Percentiles rank a stretch among this genome's conserved stretches.
These are phyloP conservation scores for Capsicum rhomboideum DNA, from an alignment of 257 asterid species.

Conservation along the genomic window DNA sequence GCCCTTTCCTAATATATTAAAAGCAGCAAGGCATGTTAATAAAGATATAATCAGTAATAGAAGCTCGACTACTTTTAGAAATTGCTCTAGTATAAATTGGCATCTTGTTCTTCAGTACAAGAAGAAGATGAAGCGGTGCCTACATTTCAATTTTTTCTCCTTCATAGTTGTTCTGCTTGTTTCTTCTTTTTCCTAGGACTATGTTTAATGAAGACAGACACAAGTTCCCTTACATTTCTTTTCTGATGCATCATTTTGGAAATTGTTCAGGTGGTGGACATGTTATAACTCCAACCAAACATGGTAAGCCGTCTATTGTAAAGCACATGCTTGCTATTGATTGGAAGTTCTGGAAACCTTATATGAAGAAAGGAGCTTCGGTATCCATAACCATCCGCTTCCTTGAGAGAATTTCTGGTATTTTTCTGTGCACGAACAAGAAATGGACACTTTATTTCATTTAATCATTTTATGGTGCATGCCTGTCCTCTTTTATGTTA, in stretches of 20 bases:
- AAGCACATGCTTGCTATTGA: slow-evolving; percentile 84
- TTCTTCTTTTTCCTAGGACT: not conserved
- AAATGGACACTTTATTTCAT: too few relatives aligned
- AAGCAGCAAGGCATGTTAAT: too few relatives aligned
- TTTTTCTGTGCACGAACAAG: not conserved
- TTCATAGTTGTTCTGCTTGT: too few relatives aligned
- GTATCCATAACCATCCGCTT: slow-evolving; percentile 67
- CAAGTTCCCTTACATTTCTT: not conserved
- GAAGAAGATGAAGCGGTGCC: too few relatives aligned
- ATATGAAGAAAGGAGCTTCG: slow-evolving; percentile 47
- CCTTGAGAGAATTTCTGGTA: slow-evolving; percentile 82
- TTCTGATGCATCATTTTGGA: not conserved
- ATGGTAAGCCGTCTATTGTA: slow-evolving; percentile 63
- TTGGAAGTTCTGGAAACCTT: slow-evolving; percentile 84
- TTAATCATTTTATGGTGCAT: too few relatives aligned
- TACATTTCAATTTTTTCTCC: too few relatives aligned
- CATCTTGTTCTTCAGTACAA: too few relatives aligned
- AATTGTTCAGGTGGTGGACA: slow-evolving; percentile 71
- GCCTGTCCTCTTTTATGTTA: slow-evolving; percentile 12
- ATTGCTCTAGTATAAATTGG: too few relatives aligned
- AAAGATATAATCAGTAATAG: too few relatives aligned
- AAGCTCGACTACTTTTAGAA: too few relatives aligned
- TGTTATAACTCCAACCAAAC: slow-evolving; percentile 60
- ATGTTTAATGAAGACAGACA: not conserved
- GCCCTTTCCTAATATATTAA: not conserved